A percentile compares a stretch with the other conserved stretches of the same genome.
phyloP scores from a whole-genome alignment of 805 yeast genomes.

The Yamadazyma ubonensis region DNA sequence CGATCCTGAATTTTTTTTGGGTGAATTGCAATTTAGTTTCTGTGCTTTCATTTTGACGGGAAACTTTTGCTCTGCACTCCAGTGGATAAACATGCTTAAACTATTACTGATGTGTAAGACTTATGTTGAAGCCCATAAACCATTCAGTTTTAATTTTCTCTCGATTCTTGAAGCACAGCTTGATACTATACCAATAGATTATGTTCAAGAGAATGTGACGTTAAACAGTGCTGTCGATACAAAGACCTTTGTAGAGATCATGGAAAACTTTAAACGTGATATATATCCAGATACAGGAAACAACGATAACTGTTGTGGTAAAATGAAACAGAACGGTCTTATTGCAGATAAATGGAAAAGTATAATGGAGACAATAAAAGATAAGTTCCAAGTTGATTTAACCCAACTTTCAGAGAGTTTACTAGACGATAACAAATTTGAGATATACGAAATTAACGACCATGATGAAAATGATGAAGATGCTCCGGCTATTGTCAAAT shows the following conservation, averaged over 20 bases:
- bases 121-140: slow-evolving; percentile 21
- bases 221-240: slow-evolving; percentile 21
- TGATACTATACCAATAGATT: slow-evolving; percentile 41
- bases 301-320: slow-evolving; percentile 18
- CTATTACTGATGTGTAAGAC: slow-evolving; percentile 33
- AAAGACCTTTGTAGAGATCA: slow-evolving; percentile 14
- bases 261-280: slow-evolving; percentile 22
- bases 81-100: slow-evolving; percentile 57
- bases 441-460: slow-evolving; percentile 22
- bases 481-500: slow-evolving; percentile 24
- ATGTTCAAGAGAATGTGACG: slow-evolving; percentile 22
- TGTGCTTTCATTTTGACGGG: slow-evolving; percentile 52
- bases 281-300: slow-evolving; percentile 11
- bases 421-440: slow-evolving; percentile 22
- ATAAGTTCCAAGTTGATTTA: slow-evolving; percentile 16
- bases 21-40: slow-evolving; percentile 56
- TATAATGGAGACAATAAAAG: slow-evolving; percentile 9
- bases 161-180: slow-evolving; percentile 36
- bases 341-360: slow-evolving; percentile 20
- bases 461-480: slow-evolving; percentile 28
- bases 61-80: slow-evolving; percentile 61
- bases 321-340: slow-evolving; percentile 19
- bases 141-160: slow-evolving; percentile 32
- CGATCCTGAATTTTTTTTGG: slow-evolving; percentile 34
- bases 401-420: slow-evolving; percentile 9